Evolutionary conservation across 805 yeast species (phyloP), one percentile per base, ranked within the genome.

Genomic region (Komagataella kurtzmanii): DNA sequence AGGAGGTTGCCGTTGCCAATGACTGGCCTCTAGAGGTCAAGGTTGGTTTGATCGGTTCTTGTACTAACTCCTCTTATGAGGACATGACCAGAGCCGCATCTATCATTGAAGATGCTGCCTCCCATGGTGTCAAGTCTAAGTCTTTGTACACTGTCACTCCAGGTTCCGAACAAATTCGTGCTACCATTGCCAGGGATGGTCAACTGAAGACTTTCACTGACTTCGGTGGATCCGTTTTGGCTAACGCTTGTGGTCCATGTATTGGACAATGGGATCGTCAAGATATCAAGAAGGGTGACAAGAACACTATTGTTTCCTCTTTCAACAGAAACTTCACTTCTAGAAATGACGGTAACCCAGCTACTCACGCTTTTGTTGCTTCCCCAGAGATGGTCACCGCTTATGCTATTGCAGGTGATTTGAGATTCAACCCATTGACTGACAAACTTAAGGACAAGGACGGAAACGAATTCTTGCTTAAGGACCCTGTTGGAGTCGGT

Each of bases 181-280:
- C 98, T 51, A 91, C 99, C 50, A 81, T 91, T 61, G 96, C 86
- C 67, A 82, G 97, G 71, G 99, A 91, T 68, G 98, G 98, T 54
- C 80, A 85, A 63, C 79, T 86, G 55, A 75, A 83, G 48, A 80
- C 83, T 46, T 89, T 91, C 67, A 82, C 83, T 67, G 80, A 84
- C 52, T 84, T 82, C 61, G 98, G 98, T 54, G 99, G 96, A 59
- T 76, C 80, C 54, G 96, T 91, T 47, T 77, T 91, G 60, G 97
- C 98, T 51, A 91, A 91, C 68, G 99, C 99, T 18, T 91, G 99
- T 77, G 99, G 99, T 59, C 99, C 98, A 63, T 91, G 99, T 75
- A 91, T 91, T 65, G 99, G 99, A 54, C 99, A 91, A 76, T 91
- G 99, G 99, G 97, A 93, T 68, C 85, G 98, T 75, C 76, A 78